Percentiles rank a stretch among this genome's conserved stretches.
Conservation (phyloP, 169 alveolate species). For the Cryptosporidium felis region DNA sequence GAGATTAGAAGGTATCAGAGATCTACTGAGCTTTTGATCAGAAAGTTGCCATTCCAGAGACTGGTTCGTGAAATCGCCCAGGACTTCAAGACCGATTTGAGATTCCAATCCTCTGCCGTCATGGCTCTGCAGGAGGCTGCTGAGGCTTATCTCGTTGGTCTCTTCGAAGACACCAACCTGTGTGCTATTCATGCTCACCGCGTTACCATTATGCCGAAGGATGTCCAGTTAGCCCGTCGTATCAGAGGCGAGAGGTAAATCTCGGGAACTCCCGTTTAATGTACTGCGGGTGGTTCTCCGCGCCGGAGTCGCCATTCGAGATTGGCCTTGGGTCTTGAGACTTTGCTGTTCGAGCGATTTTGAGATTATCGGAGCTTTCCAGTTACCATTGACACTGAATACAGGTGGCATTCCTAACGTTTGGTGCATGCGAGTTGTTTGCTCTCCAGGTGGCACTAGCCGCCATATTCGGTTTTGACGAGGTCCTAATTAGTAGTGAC, state of each 20-base stretch:
- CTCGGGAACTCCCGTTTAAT: no score
- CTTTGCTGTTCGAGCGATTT: constrained; percentile 34
- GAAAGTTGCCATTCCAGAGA: constrained; percentile 98
- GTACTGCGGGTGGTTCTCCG: neutral
- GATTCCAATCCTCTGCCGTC: constrained; percentile 98
- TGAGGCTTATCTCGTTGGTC: constrained; percentile 97
- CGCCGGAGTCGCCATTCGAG: neutral
- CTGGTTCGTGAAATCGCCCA: constrained; percentile 96
- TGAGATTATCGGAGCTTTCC: constrained; percentile 48
- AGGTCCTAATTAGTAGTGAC: neutral
- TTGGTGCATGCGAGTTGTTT: constrained; percentile 38
- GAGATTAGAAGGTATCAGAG: constrained; percentile 98
- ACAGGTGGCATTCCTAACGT: constrained; percentile 31
- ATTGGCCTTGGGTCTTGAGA: neutral
- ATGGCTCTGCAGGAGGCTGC: constrained; percentile 98
- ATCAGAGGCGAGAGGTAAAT: constrained; percentile 95
- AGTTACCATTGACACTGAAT: neutral
- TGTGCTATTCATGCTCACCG: constrained; percentile 99
- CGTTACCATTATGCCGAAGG: constrained; percentile 99
- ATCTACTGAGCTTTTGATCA: constrained; percentile 95
- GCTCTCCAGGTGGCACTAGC: constrained; percentile 73
- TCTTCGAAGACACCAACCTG: constrained; percentile 98
- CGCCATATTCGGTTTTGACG: constrained; percentile 29
- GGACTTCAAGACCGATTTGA: constrained; percentile 96
- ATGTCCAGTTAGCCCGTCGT: constrained; percentile 97